Percentiles rank a stretch among this genome's conserved stretches.
Conservation (phyloP, 2,329 filamentous ascomycete genomes). For the Furcasterigmium sp. region DNA sequence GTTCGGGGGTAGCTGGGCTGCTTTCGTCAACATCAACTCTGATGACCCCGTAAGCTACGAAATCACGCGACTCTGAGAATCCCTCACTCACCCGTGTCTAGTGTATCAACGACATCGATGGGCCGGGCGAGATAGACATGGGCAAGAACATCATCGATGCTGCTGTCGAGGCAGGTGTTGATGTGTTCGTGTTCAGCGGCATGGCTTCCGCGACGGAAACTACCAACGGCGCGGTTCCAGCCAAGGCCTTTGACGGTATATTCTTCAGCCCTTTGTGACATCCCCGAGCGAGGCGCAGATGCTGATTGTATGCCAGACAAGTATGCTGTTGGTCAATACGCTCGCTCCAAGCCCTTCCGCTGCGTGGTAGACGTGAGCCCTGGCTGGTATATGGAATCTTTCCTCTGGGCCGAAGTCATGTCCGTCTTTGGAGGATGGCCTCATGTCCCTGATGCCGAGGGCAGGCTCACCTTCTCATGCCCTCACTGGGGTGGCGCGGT, state of each 20-base stretch:
- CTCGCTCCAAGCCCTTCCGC: conserved; percentile 25
- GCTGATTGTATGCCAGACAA: conserved; percentile 23
- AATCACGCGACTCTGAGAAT: too few relatives aligned
- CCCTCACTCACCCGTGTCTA: not conserved
- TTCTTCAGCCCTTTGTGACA: not conserved
- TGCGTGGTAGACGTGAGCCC: conserved; percentile 27
- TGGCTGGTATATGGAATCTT: conserved; percentile 37
- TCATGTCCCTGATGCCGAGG: conserved; percentile 24
- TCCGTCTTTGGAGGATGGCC: conserved; percentile 29
- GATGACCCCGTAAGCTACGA: conserved; percentile 16
- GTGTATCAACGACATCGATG: conserved; percentile 15
- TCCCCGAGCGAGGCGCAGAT: not conserved
- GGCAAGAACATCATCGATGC: conserved; percentile 27
- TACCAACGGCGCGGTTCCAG: conserved; percentile 24
- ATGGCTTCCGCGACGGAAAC: conserved; percentile 23
- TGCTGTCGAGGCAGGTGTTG: conserved; percentile 24
- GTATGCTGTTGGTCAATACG: conserved; percentile 29
- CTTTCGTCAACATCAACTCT: conserved; percentile 26
- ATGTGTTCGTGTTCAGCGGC: conserved; percentile 29
- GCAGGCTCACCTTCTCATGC: conserved; percentile 24
- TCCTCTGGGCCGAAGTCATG: conserved; percentile 19
- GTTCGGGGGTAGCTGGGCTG: conserved; percentile 24
- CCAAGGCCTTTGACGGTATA: conserved; percentile 27
- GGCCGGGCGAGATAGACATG: conserved; percentile 26
- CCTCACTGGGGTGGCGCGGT: conserved; percentile 32